Evolutionary conservation across 768 basidiomycete genomes (phyloP), one percentile per base, ranked within the genome.

Genomic region (Pluteus cervinus): DNA sequence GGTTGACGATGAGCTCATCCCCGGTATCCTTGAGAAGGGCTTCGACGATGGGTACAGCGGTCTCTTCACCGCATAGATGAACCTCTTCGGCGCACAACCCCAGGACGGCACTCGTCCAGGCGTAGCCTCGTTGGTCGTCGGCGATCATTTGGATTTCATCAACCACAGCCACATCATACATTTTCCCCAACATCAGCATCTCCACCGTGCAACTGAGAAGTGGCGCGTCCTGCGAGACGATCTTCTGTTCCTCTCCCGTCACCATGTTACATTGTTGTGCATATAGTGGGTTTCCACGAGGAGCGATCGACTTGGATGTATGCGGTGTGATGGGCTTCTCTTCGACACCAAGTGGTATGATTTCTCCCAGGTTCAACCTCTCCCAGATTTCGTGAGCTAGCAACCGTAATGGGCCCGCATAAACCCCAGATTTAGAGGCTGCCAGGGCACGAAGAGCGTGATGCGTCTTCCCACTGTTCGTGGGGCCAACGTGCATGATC

Each of bases 91-190:
- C 91, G 38, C 69, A 60, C 1, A 82, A 33, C 2, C 88, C 86
- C 14, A 96, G 58, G 2, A 99, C 71, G 0, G 91, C 92, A 9
- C 56, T 52, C 7, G 86, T 85, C 94, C 96, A 99, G 0, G 77
- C 77, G 17, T 62, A 65, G 0, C 96, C 94, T 11, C 96, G 79
- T 3, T 78, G 65, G 0, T 68, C 58, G 56, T 97, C 90, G 0
- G 75, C 75, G 12, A 98, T 76, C 85, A 98, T 86, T 64, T 98
- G 96, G 33, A 99, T 97, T 64, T 98, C 94, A 56, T 97, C 96
- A 30, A 99, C 69, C 31, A 99, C 92, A 0, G 81, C 92, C 16
- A 98, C 90, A 36, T 94, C 89, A 38, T 63, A 66, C 3, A 42
- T 42, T 12, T 33, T 44, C 2, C 46, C 43, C 7, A 65, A 46